Conservation (phyloP, 495 filamentous ascomycete species). For the Friedmanniomyces endolithicus region DNA sequence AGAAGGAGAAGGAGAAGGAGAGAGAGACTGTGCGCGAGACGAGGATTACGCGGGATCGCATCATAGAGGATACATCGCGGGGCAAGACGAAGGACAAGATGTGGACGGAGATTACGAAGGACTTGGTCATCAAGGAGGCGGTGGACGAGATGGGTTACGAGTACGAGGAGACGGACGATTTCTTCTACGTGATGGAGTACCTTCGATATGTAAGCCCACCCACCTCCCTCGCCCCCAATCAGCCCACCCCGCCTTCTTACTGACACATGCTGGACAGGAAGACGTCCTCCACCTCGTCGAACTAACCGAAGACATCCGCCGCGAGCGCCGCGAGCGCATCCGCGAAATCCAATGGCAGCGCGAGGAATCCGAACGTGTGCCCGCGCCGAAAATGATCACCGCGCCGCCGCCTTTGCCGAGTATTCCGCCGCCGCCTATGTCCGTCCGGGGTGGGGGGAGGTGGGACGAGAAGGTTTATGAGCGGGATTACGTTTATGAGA, state of each 20-base stretch:
- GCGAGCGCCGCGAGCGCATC: slow-evolving; percentile 59
- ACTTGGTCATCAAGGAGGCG: slow-evolving; percentile 76
- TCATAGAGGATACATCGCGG: slow-evolving; percentile 2
- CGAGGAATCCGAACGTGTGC: slow-evolving; percentile 28
- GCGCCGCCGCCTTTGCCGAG: slow-evolving; percentile 10
- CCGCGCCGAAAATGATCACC: slow-evolving; percentile 4
- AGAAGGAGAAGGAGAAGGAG: background rate
- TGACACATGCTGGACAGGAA: slow-evolving; percentile 41
- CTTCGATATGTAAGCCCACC: slow-evolving; percentile 60
- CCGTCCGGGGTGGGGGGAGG: background rate
- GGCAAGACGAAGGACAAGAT: slow-evolving; percentile 49
- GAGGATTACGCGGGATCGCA: background rate
- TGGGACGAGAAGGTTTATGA: slow-evolving; percentile 16
- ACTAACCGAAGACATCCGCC: slow-evolving; percentile 68
- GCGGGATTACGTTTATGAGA: slow-evolving; percentile 17
- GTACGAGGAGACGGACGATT: slow-evolving; percentile 79
- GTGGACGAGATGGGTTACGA: slow-evolving; percentile 76
- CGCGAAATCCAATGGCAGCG: slow-evolving; percentile 75
- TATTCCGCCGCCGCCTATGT: slow-evolving; percentile 10
- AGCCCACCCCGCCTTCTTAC: background rate
- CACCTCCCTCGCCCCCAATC: background rate
- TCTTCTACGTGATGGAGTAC: slow-evolving; percentile 89
- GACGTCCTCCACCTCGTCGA: slow-evolving; percentile 77
- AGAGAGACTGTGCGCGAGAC: background rate
- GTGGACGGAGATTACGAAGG: slow-evolving; percentile 97